phyloP scores from a whole-genome alignment of 1,284 basidiomycete species.

The Nidula niveotomentosa region DNA sequence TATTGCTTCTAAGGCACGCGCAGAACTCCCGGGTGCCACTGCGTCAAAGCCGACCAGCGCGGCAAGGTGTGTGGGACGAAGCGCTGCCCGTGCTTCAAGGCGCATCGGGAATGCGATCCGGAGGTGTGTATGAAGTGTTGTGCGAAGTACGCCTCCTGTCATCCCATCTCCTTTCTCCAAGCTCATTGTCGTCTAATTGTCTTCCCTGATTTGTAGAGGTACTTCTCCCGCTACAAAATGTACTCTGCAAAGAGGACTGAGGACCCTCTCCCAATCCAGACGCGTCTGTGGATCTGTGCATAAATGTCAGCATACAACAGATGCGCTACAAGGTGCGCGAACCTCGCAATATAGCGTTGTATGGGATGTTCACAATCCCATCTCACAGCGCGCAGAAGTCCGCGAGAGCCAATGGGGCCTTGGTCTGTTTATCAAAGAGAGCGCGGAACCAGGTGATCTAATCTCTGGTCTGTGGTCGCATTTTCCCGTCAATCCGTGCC shows the following conservation, averaged over 20 bases:
- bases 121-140: constrained; percentile 43
- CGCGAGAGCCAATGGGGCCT: constrained; percentile 41
- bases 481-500: not conserved
- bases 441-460: constrained; percentile 35
- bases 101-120: constrained; percentile 54
- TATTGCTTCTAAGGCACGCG: constrained; percentile 28
- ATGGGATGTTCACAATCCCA: too few species aligned
- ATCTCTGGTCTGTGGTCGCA: constrained; percentile 40
- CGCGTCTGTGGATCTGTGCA: constrained; percentile 25
- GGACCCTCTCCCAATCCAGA: constrained; percentile 17
- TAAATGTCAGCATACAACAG: constrained; percentile 32
- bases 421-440: constrained; percentile 50
- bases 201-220: not conserved
- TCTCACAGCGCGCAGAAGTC: constrained; percentile 28
- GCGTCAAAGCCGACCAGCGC: constrained; percentile 19
- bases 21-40: constrained; percentile 10
- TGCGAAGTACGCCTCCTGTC: constrained; percentile 24
- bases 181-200: not conserved
- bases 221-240: constrained; percentile 1
- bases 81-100: constrained; percentile 43
- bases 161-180: not conserved
- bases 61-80: constrained; percentile 31
- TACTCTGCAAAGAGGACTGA: constrained; percentile 1
- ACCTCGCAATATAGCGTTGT: too few species aligned
- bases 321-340: too few species aligned